Percentiles rank a stretch among this genome's conserved stretches.
Conservation (phyloP, 2,329 filamentous ascomycete species). For the Tolypocladium inflatum region DNA sequence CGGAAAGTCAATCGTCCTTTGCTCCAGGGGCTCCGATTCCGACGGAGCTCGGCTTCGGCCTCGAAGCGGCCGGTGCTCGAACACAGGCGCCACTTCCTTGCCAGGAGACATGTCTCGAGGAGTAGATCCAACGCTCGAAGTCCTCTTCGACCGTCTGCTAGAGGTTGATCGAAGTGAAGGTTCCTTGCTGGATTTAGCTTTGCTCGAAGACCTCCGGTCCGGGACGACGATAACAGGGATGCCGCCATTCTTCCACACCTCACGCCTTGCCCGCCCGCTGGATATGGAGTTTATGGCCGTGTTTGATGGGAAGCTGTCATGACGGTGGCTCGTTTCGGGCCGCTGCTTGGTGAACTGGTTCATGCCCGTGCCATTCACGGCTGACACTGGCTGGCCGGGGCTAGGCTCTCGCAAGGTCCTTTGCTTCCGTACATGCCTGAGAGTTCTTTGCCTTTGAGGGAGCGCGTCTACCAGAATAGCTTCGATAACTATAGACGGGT, state of each 20-base stretch:
- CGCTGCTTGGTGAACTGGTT: conserved; percentile 14
- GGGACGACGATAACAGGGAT: conserved; percentile 56
- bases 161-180: conserved; percentile 53
- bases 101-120: conserved; percentile 30
- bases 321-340: conserved; percentile 16
- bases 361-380: conserved; percentile 4
- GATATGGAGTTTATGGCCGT: conserved; percentile 38
- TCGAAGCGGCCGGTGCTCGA: conserved; percentile 31
- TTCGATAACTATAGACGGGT: conserved; percentile 46
- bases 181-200: conserved; percentile 38
- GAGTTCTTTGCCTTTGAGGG: conserved; percentile 38
- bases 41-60: conserved; percentile 33
- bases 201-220: conserved; percentile 44
- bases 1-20: conserved; percentile 51
- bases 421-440: conserved; percentile 53
- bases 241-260: conserved; percentile 48
- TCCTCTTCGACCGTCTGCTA: conserved; percentile 44
- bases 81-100: conserved; percentile 31
- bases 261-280: conserved; percentile 46
- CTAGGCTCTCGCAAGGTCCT: conserved; percentile 36
- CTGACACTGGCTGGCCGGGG: conserved; percentile 5
- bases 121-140: conserved; percentile 41
- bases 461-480: conserved; percentile 44
- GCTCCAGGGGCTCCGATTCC: conserved; percentile 39
- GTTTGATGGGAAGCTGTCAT: conserved; percentile 40